Percentiles rank a stretch among this genome's conserved stretches.
These are phyloP conservation scores for Phytophthora sp. DNA, from an alignment of 352 stramenopile species.

Conservation along the genomic window DNA sequence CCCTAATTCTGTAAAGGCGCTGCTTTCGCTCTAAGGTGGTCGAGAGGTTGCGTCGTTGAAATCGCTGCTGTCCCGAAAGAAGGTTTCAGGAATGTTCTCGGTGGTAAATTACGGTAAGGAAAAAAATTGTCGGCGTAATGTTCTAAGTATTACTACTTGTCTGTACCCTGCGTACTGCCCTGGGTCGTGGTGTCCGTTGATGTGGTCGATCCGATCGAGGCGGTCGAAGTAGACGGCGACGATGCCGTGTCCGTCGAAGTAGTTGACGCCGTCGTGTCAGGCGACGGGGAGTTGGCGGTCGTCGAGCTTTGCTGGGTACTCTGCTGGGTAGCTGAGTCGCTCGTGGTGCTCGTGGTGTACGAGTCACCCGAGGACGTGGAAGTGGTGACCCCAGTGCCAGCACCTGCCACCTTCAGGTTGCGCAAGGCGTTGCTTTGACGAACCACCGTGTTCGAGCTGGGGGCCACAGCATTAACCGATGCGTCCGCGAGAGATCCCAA, in stretches of 20 bases:
- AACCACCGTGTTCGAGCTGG: constrained; percentile 5
- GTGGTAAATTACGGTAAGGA: too few species aligned
- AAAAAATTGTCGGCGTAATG: too few species aligned
- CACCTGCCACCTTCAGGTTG: constrained; percentile 20
- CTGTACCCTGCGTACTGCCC: too few species aligned
- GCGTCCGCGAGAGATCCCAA: constrained; percentile 21
- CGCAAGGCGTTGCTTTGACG: constrained; percentile 15
- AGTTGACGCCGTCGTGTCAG: constrained; percentile 15
- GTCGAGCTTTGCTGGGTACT: constrained; percentile 19
- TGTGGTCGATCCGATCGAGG: not conserved
- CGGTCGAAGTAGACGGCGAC: constrained; percentile 19
- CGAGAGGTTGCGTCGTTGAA: too few species aligned
- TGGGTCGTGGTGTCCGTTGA: constrained; percentile 2
- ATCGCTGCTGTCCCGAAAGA: too few species aligned
- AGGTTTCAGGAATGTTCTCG: too few species aligned
- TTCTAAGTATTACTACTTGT: too few species aligned
- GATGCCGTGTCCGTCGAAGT: constrained; percentile 15
- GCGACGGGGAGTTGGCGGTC: constrained; percentile 9
- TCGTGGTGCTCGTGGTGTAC: constrained; percentile 13
- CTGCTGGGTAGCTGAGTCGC: constrained; percentile 2
- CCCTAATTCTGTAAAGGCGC: too few species aligned
- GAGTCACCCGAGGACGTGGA: constrained; percentile 23
- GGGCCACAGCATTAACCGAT: not conserved
- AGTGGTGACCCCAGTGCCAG: constrained; percentile 22
- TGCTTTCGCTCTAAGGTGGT: too few species aligned